Evolutionary conservation across 176 grass and related monocot species (phyloP).

Genomic region (Phragmites australis): DNA sequence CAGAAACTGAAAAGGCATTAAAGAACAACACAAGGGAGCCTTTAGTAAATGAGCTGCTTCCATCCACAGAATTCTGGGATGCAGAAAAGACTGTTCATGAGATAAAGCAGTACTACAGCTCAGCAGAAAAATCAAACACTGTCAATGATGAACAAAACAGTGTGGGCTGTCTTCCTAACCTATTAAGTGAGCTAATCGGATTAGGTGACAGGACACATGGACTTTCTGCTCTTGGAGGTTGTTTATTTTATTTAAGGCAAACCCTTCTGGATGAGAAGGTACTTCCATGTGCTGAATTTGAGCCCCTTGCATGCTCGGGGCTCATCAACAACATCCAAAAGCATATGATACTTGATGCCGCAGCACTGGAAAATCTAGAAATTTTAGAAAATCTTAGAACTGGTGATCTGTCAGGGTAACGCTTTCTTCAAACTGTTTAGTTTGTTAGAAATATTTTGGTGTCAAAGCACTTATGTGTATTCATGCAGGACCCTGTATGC

Average conservation of each 20-base stretch:
- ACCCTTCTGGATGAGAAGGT: conserved; percentile 78
- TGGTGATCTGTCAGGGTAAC: conserved; percentile 83
- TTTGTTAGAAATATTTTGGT: conserved; percentile 34
- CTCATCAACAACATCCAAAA: conserved; percentile 49
- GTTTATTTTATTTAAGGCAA: conserved; percentile 93
- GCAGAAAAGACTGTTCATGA: conserved; percentile 64
- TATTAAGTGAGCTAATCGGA: conserved; percentile 65
- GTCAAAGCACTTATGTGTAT: conserved; percentile 34
- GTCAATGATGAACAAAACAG: conserved; percentile 24
- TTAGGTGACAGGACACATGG: conserved; percentile 63
- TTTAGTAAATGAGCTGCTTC: conserved; percentile 78
- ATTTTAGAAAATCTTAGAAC: conserved; percentile 72
- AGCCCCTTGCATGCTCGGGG: conserved; percentile 60
- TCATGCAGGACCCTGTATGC: conserved; percentile 81
- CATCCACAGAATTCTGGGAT: conserved; percentile 82
- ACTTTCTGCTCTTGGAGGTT: conserved; percentile 94
- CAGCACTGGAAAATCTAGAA: conserved; percentile 94
- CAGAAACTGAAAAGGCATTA: conserved; percentile 80
- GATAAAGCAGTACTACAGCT: conserved; percentile 70
- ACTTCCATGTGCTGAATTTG: conserved; percentile 82
- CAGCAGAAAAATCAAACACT: conserved; percentile 29
- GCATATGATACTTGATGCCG: conserved; percentile 91
- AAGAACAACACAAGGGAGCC: conserved; percentile 80
- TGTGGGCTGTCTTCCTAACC: conserved; percentile 45
- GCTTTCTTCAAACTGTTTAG: conserved; percentile 23